These are phyloP conservation scores for Backusella westeae DNA, from an alignment of 192 early-diverging fungal genomes.

Conservation along the genomic window DNA sequence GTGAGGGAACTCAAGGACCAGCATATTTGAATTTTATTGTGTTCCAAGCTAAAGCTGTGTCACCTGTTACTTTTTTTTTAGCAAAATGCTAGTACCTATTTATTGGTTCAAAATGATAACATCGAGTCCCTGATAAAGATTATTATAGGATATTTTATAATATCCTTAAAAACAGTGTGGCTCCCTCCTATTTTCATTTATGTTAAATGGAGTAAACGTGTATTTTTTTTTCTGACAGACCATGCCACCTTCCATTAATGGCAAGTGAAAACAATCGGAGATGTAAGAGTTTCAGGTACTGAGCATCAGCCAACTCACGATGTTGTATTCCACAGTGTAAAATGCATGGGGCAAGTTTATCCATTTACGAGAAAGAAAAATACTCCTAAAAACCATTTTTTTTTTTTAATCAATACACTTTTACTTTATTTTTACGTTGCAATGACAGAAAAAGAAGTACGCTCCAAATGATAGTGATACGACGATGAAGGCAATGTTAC, in stretches of 20 bases:
- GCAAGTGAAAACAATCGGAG: background rate
- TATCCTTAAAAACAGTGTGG: background rate
- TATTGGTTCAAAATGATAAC: background rate
- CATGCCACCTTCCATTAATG: background rate
- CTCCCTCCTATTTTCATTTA: background rate
- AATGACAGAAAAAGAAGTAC: too few species aligned
- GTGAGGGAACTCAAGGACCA: constrained; percentile 1
- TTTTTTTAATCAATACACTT: too few species aligned
- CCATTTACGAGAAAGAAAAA: too few species aligned
- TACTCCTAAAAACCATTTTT: too few species aligned
- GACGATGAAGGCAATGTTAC: too few species aligned
- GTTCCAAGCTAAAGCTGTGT: background rate
- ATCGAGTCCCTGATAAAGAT: background rate
- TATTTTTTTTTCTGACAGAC: background rate
- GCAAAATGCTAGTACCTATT: background rate
- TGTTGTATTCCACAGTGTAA: background rate
- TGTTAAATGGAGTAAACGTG: background rate
- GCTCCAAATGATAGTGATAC: too few species aligned
- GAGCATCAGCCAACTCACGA: background rate
- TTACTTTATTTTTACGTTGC: too few species aligned
- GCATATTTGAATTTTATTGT: background rate
- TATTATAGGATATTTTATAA: too few species aligned
- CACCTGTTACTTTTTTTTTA: background rate
- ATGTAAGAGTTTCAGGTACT: background rate
- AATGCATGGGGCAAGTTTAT: too few species aligned